These are phyloP conservation scores for Dimargaris cristalligena DNA, from an alignment of 192 early-diverging fungal species.

Conservation along the genomic window DNA sequence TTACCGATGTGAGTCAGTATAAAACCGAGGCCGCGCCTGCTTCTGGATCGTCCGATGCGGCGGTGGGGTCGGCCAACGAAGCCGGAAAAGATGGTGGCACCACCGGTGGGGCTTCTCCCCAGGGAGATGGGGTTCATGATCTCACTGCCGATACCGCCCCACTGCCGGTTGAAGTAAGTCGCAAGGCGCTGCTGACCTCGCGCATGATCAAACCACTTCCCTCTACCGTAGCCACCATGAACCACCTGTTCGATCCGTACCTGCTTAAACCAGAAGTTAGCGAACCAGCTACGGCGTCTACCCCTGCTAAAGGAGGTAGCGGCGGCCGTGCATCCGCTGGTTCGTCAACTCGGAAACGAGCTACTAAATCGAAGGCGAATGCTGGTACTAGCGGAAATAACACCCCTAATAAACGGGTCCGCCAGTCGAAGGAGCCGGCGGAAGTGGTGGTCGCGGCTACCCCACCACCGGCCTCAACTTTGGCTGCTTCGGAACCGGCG, in stretches of 20 bases:
- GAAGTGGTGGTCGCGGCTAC: neutral
- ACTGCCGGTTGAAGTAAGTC: neutral
- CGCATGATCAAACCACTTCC: neutral
- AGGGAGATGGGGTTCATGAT: neutral
- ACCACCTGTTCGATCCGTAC: slow-evolving; percentile 3
- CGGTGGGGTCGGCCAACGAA: neutral
- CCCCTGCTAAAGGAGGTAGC: neutral
- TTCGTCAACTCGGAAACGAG: neutral
- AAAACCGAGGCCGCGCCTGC: neutral
- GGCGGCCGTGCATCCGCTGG: neutral
- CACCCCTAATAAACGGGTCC: neutral
- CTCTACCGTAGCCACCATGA: slow-evolving; percentile 2
- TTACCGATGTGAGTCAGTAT: neutral
- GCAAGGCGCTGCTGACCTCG: neutral
- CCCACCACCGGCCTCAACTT: neutral
- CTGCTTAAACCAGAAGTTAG: neutral
- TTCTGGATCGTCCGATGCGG: neutral
- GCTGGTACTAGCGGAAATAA: neutral
- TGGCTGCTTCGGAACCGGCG: neutral
- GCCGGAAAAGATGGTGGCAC: neutral
- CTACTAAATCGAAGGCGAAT: neutral
- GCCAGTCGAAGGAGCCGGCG: neutral
- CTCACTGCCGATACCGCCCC: neutral
- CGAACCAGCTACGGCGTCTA: neutral
- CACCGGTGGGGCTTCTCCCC: neutral